These are phyloP conservation scores for Saprolegnia parasitica DNA, from an alignment of 352 stramenopile species.

Conservation along the genomic window DNA sequence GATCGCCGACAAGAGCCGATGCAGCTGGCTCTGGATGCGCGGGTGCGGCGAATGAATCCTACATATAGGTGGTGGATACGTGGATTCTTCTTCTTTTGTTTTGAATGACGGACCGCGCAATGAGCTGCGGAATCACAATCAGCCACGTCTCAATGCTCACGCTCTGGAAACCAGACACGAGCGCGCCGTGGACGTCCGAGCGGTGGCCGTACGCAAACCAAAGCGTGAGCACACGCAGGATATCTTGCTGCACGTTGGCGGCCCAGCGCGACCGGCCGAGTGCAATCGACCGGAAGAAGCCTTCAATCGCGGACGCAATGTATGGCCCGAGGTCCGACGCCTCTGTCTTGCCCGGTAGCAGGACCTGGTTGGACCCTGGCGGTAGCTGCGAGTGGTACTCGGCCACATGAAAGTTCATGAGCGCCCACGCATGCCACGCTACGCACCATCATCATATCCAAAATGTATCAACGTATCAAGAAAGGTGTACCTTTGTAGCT, in stretches of 20 bases:
- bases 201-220: slow-evolving; percentile 96
- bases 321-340: slow-evolving; percentile 42
- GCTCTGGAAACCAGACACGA: slow-evolving; percentile 80
- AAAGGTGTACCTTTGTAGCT: slow-evolving; percentile 48
- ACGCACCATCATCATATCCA: slow-evolving; percentile 54
- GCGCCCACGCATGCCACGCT: slow-evolving; percentile 95
- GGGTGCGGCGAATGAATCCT: slow-evolving; percentile 60
- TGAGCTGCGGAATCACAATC: slow-evolving; percentile 96
- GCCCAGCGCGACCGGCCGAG: slow-evolving; percentile 93
- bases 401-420: slow-evolving; percentile 96
- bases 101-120: slow-evolving; percentile 52
- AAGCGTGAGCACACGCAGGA: slow-evolving; percentile 96
- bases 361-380: not conserved
- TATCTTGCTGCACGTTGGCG: slow-evolving; percentile 97
- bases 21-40: slow-evolving; percentile 71
- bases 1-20: slow-evolving; percentile 84
- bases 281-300: slow-evolving; percentile 95
- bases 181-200: slow-evolving; percentile 76
- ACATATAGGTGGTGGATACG: not conserved
- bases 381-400: slow-evolving; percentile 63
- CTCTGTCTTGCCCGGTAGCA: too few species aligned
- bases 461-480: slow-evolving; percentile 26
- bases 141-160: slow-evolving; percentile 98
- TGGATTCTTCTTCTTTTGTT: not conserved
- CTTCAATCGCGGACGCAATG: slow-evolving; percentile 66